Evolutionary conservation across 805 yeast species (phyloP).

Genomic region (Debaryomyces maramus): DNA sequence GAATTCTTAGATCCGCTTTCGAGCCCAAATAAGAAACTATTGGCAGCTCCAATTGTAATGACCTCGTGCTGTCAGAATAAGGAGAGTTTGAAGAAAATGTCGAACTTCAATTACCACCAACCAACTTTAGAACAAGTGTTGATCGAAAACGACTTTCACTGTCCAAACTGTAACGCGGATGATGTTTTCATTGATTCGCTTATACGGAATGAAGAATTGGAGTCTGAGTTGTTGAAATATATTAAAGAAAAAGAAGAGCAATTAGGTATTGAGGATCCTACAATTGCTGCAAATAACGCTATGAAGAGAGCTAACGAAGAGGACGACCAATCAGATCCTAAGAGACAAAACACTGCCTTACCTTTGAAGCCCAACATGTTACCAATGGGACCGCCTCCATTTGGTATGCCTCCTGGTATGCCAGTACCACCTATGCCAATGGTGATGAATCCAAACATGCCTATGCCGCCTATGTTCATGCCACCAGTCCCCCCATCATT

Average conservation of each 20-base stretch:
- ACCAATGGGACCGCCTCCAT: constrained; percentile 17
- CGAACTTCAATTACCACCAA: constrained; percentile 38
- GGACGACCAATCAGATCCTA: constrained; percentile 17
- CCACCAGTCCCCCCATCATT: constrained; percentile 16
- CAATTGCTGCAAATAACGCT: constrained; percentile 8
- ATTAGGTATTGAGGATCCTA: constrained; percentile 38
- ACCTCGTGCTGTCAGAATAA: constrained; percentile 77
- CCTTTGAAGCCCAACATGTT: constrained; percentile 19
- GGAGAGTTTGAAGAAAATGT: constrained; percentile 56
- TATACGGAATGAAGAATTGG: constrained; percentile 58
- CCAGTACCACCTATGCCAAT: constrained; percentile 21
- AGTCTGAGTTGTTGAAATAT: constrained; percentile 53
- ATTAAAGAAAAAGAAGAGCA: constrained; percentile 35
- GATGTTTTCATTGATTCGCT: constrained; percentile 79
- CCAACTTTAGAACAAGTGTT: constrained; percentile 45
- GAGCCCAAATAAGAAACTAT: constrained; percentile 49
- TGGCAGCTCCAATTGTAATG: constrained; percentile 65
- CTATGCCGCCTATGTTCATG: constrained; percentile 18
- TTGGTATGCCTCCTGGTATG: constrained; percentile 21
- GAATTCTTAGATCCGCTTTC: constrained; percentile 67
- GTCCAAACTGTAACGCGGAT: constrained; percentile 80
- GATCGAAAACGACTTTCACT: constrained; percentile 80
- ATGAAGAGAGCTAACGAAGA: constrained; percentile 21
- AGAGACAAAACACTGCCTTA: constrained; percentile 25
- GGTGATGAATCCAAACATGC: constrained; percentile 11